Conservation (phyloP, 352 stramenopile species). For the Pythium aristosporum region DNA sequence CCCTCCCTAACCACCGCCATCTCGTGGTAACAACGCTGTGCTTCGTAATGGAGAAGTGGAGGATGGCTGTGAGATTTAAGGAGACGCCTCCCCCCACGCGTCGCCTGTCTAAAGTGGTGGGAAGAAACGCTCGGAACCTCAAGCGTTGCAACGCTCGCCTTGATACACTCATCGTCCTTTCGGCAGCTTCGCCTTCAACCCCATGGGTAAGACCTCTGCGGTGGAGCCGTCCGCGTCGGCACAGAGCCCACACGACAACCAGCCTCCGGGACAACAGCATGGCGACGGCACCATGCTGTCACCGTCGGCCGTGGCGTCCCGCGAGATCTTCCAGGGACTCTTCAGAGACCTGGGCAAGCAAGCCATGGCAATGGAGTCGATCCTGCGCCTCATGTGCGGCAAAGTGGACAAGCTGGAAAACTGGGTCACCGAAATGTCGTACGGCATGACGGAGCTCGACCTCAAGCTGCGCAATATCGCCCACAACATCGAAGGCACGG, state of each 20-base stretch:
- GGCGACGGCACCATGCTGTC: constrained; percentile 6
- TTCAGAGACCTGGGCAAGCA: constrained; percentile 75
- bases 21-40: no score
- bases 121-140: background rate
- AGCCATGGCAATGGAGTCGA: constrained; percentile 72
- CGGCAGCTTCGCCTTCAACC: background rate
- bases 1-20: background rate
- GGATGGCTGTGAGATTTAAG: background rate
- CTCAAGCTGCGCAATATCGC: constrained; percentile 75
- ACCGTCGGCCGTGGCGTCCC: constrained; percentile 28
- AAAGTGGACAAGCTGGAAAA: constrained; percentile 75
- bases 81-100: background rate
- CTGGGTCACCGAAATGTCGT: constrained; percentile 74
- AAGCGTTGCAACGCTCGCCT: background rate
- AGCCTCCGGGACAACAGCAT: background rate
- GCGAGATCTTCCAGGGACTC: constrained; percentile 64
- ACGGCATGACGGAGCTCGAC: constrained; percentile 74
- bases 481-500: constrained; percentile 79
- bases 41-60: background rate
- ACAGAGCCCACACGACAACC: constrained; percentile 10
- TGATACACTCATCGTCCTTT: background rate
- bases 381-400: constrained; percentile 63
- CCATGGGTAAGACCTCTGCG: constrained; percentile 9
- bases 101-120: background rate
- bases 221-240: background rate